phyloP scores from a whole-genome alignment of 2,329 filamentous ascomycete genomes.

The Arachnopeziza araneosa region DNA sequence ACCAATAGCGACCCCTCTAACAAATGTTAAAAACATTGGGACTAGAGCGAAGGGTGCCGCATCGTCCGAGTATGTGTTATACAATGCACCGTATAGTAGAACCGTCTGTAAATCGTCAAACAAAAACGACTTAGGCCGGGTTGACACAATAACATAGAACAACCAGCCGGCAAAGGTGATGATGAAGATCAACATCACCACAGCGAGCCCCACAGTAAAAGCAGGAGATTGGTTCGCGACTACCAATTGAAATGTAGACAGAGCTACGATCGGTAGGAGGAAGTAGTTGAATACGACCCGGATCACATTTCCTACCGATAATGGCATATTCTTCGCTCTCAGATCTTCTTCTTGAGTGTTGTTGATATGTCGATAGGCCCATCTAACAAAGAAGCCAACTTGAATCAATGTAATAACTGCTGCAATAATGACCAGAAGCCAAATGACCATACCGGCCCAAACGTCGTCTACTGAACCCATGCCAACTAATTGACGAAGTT shows the following conservation, averaged over 20 bases:
- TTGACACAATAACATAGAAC: slow-evolving; percentile 71
- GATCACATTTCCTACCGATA: slow-evolving; percentile 72
- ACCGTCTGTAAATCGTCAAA: slow-evolving; percentile 93
- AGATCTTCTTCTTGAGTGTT: slow-evolving; percentile 79
- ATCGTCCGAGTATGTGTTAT: slow-evolving; percentile 96
- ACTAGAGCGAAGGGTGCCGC: slow-evolving; percentile 86
- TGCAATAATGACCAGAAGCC: slow-evolving; percentile 73
- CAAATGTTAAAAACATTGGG: slow-evolving; percentile 75
- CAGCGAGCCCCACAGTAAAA: slow-evolving; percentile 69
- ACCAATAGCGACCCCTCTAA: slow-evolving; percentile 85
- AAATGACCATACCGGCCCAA: slow-evolving; percentile 92
- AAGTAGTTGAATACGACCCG: slow-evolving; percentile 92
- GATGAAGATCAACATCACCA: slow-evolving; percentile 66
- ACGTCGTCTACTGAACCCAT: slow-evolving; percentile 72
- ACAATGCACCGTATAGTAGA: slow-evolving; percentile 84
- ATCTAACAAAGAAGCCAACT: slow-evolving; percentile 69
- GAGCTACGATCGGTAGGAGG: slow-evolving; percentile 74
- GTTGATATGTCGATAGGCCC: slow-evolving; percentile 66
- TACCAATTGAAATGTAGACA: slow-evolving; percentile 90
- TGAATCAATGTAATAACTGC: slow-evolving; percentile 66
- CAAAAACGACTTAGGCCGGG: slow-evolving; percentile 76
- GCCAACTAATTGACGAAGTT: slow-evolving; percentile 74
- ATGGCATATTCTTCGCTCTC: slow-evolving; percentile 85
- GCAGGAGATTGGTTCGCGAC: slow-evolving; percentile 62
- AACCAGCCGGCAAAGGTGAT: slow-evolving; percentile 73